phyloP scores from a whole-genome alignment of 331 rosid species.

The Phaseolus coccineus region DNA sequence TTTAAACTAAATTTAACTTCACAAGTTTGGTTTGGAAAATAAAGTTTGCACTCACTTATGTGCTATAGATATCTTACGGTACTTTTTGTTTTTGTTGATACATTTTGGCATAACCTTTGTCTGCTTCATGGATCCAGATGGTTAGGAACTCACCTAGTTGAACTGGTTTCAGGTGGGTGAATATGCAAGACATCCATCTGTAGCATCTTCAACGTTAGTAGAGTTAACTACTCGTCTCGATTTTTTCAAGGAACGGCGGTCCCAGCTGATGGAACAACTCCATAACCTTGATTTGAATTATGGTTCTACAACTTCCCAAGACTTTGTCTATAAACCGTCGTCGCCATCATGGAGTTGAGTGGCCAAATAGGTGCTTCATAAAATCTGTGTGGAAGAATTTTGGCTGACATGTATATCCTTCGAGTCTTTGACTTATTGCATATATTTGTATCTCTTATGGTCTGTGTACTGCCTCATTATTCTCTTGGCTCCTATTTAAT shows the following conservation, averaged over 20 bases:
- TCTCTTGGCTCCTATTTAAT: conserved; percentile 38
- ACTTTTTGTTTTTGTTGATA: background rate
- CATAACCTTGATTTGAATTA: conserved; percentile 96
- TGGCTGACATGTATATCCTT: conserved; percentile 68
- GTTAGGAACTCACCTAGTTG: conserved; percentile 33
- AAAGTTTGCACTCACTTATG: too few relatives aligned
- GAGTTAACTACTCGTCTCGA: conserved; percentile 96
- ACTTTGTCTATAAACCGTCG: conserved; percentile 76
- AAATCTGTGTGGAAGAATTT: conserved; percentile 52
- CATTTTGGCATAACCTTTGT: conserved; percentile 2
- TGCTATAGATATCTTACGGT: too few relatives aligned
- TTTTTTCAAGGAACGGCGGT: conserved; percentile 99
- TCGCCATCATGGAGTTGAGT: conserved; percentile 87
- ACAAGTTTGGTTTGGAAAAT: too few relatives aligned
- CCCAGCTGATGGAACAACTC: conserved; percentile 98
- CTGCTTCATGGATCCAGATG: conserved; percentile 15
- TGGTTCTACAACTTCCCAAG: conserved; percentile 78
- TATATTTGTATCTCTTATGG: conserved; percentile 53
- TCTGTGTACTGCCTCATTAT: conserved; percentile 48
- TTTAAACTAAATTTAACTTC: too few relatives aligned
- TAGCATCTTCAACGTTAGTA: conserved; percentile 89
- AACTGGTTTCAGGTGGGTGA: conserved; percentile 66
- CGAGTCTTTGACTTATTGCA: conserved; percentile 63
- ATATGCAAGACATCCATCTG: conserved; percentile 74
- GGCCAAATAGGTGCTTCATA: conserved; percentile 52